Evolutionary conservation across 768 basidiomycete genomes (phyloP), one percentile per base, ranked within the genome.

Genomic region (Collybia sordida): DNA sequence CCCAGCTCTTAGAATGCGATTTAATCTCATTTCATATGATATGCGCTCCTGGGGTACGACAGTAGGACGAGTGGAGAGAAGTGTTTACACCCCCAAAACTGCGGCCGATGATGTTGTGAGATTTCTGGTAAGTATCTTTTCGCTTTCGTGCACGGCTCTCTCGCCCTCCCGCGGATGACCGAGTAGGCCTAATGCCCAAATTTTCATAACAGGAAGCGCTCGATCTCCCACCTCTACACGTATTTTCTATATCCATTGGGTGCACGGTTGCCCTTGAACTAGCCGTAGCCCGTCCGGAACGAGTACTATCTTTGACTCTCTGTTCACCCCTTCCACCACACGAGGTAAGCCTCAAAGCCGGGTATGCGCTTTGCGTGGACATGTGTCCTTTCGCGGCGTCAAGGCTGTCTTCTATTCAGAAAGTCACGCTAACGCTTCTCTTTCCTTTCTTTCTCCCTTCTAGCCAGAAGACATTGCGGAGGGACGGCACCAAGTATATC

Each of bases 21-120:
- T 70, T 54, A 74, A 72, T 53, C 64, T 72, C 17, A 57, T 74
- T 23, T 61, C 64, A 17, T 51, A 72, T 22, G 69, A 74, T 42
- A 58, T 66, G 48, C 67, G 70, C 18, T 56, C 58, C 4, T 63
- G 64, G 54, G 72, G 71, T 17, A 59, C 59, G n/a, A 72, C 72
- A 11, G 53, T 51, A 27, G 68, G 69, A 4, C 42, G 55, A 14
- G 59, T 68, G 24, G 58, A 56, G 14, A 55, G 66, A 3, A 47
- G 50, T 17, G 35, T 22, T 3, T 72, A 67, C 37, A 64, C 63
- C 0, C 67, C 66, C 0, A 53, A 54, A 24, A 63, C 68, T 21
- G 64, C 65, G 0, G 68, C 70, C 6, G 59, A 57, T 5, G 72
- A 72, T 50, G 45, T 71, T 6, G 55, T 55, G 8, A 56, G 60